These are phyloP conservation scores for Trypanosoma rangeli DNA, from an alignment of 208 protist genomes.

Conservation along the genomic window DNA sequence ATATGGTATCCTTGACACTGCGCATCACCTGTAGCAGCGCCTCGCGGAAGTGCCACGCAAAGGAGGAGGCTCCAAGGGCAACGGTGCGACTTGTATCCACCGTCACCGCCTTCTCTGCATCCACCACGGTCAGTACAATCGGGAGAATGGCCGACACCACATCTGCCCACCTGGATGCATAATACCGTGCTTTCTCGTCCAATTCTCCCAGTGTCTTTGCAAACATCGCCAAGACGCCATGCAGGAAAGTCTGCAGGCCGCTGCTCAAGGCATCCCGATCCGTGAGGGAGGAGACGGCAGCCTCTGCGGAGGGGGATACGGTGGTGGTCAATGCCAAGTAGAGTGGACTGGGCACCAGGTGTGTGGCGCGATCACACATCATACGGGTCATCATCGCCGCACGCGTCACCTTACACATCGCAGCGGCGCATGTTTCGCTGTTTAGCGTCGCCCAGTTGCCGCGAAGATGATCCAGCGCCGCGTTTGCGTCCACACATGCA, in stretches of 20 bases:
- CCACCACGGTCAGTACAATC: constrained; percentile 5
- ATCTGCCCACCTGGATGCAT: constrained; percentile 21
- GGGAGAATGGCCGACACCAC: constrained; percentile 23
- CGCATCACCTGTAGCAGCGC: constrained; percentile 7
- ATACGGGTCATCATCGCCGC: constrained; percentile 66
- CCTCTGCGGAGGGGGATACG: background rate
- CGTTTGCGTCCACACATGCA: constrained; percentile 13
- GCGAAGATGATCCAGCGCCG: background rate
- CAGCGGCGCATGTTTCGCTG: background rate
- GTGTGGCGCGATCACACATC: constrained; percentile 56
- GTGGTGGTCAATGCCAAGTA: constrained; percentile 43
- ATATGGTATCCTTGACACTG: background rate
- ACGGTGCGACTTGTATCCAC: background rate
- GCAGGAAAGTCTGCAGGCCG: constrained; percentile 5
- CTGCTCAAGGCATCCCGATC: background rate
- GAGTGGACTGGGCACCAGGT: constrained; percentile 54
- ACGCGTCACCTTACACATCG: constrained; percentile 16
- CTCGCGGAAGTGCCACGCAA: constrained; percentile 7
- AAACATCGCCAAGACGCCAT: background rate
- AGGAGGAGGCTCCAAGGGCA: background rate
- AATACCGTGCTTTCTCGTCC: background rate
- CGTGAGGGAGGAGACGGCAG: background rate
- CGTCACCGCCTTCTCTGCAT: constrained; percentile 11
- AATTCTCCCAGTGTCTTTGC: background rate
- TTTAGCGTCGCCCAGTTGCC: background rate